Evolutionary conservation across 257 asterid species (phyloP).

Genomic region (Lycium barbarum): DNA sequence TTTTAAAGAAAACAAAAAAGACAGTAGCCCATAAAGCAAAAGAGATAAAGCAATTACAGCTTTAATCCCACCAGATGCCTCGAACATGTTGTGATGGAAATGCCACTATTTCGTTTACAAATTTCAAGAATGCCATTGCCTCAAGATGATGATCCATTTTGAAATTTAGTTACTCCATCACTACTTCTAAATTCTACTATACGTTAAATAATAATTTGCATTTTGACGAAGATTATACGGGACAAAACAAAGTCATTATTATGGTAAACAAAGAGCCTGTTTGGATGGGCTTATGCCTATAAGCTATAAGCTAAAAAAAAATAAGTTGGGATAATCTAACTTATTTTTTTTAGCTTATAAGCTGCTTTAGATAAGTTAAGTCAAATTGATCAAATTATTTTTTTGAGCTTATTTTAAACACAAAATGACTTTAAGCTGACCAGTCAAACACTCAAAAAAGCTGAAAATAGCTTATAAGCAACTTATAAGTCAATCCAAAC

Average conservation of each 20-base stretch:
- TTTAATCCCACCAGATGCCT: conserved; percentile 19
- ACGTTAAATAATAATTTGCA: conserved; percentile 23
- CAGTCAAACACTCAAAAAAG: no score
- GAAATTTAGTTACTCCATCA: neutral
- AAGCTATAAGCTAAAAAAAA: no score
- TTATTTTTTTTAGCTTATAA: no score
- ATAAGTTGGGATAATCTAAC: no score
- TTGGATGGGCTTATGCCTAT: no score
- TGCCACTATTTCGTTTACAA: neutral
- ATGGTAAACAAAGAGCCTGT: no score
- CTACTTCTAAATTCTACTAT: neutral
- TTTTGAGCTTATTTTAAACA: no score
- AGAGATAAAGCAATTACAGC: neutral
- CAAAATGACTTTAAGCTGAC: no score
- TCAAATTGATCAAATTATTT: no score
- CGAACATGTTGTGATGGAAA: neutral
- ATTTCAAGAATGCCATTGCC: neutral
- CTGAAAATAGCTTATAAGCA: no score
- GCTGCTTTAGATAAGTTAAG: no score
- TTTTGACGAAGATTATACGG: conserved; percentile 14
- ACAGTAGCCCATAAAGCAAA: conserved; percentile 11
- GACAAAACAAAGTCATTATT: conserved; percentile 18
- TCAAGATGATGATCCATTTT: neutral
- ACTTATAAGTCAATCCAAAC: no score
- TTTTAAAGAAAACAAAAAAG: neutral